Base-by-base conservation (phyloP, 2,329 filamentous ascomycete species). In the Colletotrichum salicis region DNA sequence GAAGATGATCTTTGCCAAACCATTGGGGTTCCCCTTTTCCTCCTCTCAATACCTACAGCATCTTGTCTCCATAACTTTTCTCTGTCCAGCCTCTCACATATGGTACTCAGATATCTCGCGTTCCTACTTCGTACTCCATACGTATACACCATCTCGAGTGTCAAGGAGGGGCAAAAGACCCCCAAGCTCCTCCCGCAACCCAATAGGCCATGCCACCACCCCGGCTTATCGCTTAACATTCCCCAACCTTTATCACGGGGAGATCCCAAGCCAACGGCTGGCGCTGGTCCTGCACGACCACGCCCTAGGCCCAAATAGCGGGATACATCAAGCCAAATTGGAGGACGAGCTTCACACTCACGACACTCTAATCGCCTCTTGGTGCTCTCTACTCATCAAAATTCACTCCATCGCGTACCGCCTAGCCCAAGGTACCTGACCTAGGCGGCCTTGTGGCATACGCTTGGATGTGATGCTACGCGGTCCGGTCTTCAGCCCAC, bases 231-330 rank as follows among this genome's bases (percentile, higher is more conserved):
- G 62, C 61, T 41, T 27, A 37, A 22, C 41, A 31, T 35, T 33
- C 60, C 24, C 35, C 62, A 57, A 65, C 64, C 66, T 45, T 69
- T 41, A 69, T 64, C 54, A 69, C 35, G 37, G 60, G 24, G 52
- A 69, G 52, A 54, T 69, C 54, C 66, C 66, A 69, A 69, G 54
- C 66, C 66, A 64, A 69, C 60, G 37, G 31, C 22, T 52, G 19
- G 60, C 37, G 54, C 41, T 29, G 37, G 22, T 19, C 48, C 66
- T 57, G 37, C 54, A 57, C 60, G 24, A 64, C 60, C 12, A 24
- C 15, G 60, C 45, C 41, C 41, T 48, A 48, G 41, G 8, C 19
- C 41, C 41, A 63, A 56, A 69, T 64, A 65, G 66, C 54, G 66
- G 19, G 31, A 58, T 27, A 65, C 60, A n/a, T n/a, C 24, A 54